Evolutionary conservation across 2,329 filamentous ascomycete genomes (phyloP).

Genomic region (Ophiostoma populinum): DNA sequence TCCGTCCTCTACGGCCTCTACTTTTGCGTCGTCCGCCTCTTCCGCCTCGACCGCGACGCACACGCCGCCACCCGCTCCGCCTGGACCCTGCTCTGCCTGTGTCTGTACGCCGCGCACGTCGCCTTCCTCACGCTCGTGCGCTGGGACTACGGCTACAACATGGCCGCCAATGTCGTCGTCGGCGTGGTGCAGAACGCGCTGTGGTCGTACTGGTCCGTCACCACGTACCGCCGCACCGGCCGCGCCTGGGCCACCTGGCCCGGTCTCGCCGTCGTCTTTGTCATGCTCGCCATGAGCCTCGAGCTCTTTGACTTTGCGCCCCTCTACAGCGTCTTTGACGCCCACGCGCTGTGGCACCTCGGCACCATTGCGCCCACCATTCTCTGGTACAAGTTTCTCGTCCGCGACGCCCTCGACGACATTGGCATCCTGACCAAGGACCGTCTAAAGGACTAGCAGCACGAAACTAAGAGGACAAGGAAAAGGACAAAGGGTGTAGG

Average conservation of each 20-base stretch:
- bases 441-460: constrained; percentile 40
- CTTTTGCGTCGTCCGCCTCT: constrained; percentile 66
- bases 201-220: constrained; percentile 73
- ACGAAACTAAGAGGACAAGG: constrained; percentile 38
- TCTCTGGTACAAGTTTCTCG: constrained; percentile 89
- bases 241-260: constrained; percentile 78
- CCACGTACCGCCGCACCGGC: constrained; percentile 52
- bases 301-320: constrained; percentile 91
- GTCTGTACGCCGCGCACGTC: constrained; percentile 60
- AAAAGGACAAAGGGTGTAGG: no score
- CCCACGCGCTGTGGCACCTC: constrained; percentile 89
- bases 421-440: constrained; percentile 48
- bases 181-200: constrained; percentile 67
- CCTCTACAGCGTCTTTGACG: constrained; percentile 65
- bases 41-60: constrained; percentile 47
- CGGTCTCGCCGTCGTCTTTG: constrained; percentile 77
- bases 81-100: constrained; percentile 60
- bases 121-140: constrained; percentile 67
- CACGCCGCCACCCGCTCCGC: constrained; percentile 35
- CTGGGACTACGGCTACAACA: constrained; percentile 97
- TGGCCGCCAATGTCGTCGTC: constrained; percentile 78
- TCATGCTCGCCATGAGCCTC: constrained; percentile 85
- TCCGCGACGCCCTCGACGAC: constrained; percentile 74
- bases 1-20: constrained; percentile 84
- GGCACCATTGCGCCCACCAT: constrained; percentile 78